Evolutionary conservation across 2,329 filamentous ascomycete species (phyloP).

Genomic region (Beauveria asiatica): DNA sequence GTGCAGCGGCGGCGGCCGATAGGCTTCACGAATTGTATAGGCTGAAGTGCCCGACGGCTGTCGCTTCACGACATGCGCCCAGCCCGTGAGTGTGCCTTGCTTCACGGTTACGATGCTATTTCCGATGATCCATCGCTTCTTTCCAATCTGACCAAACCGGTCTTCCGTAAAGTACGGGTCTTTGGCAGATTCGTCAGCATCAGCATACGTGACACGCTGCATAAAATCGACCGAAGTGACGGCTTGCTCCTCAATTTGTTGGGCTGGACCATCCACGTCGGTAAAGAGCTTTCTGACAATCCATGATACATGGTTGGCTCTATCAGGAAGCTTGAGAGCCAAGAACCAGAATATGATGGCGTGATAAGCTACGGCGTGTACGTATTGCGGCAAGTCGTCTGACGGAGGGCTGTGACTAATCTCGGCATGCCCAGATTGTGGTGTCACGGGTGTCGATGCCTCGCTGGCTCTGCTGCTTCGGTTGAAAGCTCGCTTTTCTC

Average conservation of each 20-base stretch:
- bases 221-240: constrained; percentile 92
- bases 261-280: constrained; percentile 60
- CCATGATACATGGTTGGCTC: constrained; percentile 78
- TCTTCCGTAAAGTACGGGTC: constrained; percentile 57
- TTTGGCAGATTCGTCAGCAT: constrained; percentile 67
- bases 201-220: constrained; percentile 78
- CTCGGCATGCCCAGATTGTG: constrained; percentile 15
- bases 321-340: constrained; percentile 74
- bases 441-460: constrained; percentile 22
- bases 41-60: constrained; percentile 61
- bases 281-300: constrained; percentile 81
- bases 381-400: constrained; percentile 83
- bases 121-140: constrained; percentile 64
- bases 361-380: constrained; percentile 88
- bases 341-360: constrained; percentile 97
- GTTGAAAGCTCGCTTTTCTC: constrained; percentile 51
- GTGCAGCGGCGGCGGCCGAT: constrained; percentile 48
- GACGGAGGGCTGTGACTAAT: constrained; percentile 25
- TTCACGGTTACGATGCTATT: constrained; percentile 68
- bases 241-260: constrained; percentile 81
- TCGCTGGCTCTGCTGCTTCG: constrained; percentile 39
- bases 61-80: constrained; percentile 62
- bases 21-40: constrained; percentile 52
- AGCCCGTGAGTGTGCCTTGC: constrained; percentile 57
- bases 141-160: constrained; percentile 56